Conservation (phyloP, 495 filamentous ascomycete genomes). For the Podospora pseudopauciseta region DNA sequence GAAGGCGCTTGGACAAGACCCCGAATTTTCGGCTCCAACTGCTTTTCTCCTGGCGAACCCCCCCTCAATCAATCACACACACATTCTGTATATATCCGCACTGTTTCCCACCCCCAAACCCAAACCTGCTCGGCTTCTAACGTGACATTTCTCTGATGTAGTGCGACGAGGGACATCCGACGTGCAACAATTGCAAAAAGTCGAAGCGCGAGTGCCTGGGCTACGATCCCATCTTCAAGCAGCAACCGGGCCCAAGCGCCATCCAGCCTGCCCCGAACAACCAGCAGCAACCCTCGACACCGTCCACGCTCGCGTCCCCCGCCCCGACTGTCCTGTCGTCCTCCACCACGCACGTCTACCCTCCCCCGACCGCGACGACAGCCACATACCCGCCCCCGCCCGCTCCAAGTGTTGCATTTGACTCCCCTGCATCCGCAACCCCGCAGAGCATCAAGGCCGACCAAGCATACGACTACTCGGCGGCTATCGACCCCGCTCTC, state of each 20-base stretch:
- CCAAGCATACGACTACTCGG: constrained; percentile 59
- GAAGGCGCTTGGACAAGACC: constrained; percentile 14
- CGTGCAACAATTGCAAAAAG: constrained; percentile 96
- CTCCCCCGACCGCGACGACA: constrained; percentile 30
- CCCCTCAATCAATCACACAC: neutral
- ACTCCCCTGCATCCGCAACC: constrained; percentile 40
- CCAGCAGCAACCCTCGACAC: constrained; percentile 29
- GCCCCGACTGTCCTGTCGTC: constrained; percentile 23
- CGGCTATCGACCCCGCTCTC: constrained; percentile 73
- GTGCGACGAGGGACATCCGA: constrained; percentile 95
- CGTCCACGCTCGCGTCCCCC: constrained; percentile 29
- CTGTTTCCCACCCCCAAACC: neutral
- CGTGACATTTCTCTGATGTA: constrained; percentile 34
- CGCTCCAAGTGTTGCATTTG: constrained; percentile 31
- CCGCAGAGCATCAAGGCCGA: constrained; percentile 58
- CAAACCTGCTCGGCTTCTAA: constrained; percentile 15
- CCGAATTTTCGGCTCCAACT: constrained; percentile 12
- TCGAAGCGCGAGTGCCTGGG: constrained; percentile 96
- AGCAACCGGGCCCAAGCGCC: constrained; percentile 69
- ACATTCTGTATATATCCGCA: neutral
- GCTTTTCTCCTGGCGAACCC: constrained; percentile 9
- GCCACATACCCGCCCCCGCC: constrained; percentile 23
- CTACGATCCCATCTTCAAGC: constrained; percentile 97
- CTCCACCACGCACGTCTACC: constrained; percentile 32
- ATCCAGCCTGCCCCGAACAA: constrained; percentile 64